A percentile compares a stretch with the other conserved stretches of the same genome.
phyloP scores from a whole-genome alignment of 345 rosid genomes.

The Psidium friedrichsthalianum region DNA sequence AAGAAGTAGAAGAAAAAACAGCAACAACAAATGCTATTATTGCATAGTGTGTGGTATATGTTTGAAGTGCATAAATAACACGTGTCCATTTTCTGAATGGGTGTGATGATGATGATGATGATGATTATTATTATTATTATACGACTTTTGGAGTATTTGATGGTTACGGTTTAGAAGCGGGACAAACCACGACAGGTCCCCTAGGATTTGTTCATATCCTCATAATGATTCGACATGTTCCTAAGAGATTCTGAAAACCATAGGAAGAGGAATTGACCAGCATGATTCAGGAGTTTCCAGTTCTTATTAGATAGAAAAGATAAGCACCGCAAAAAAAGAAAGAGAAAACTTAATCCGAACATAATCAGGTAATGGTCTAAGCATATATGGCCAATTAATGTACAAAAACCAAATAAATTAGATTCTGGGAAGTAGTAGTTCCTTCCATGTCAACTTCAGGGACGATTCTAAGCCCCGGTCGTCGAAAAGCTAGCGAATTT shows the following conservation, averaged over 20 bases:
- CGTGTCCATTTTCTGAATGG: neutral
- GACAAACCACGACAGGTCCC: neutral
- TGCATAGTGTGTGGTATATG: neutral
- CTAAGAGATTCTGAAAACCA: neutral
- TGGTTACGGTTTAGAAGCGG: neutral
- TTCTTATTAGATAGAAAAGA: neutral
- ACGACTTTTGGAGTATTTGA: too few relatives aligned
- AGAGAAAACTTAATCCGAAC: neutral
- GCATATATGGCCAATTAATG: neutral
- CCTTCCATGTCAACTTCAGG: neutral
- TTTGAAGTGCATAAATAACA: neutral
- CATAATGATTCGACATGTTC: neutral
- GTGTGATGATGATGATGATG: neutral
- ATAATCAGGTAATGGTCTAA: neutral
- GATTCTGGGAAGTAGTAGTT: neutral
- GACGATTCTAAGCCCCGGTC: neutral
- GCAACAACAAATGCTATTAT: neutral
- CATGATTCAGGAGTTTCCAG: neutral
- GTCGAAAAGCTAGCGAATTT: neutral
- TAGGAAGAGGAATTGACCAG: neutral
- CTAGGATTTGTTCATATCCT: neutral
- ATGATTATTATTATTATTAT: too few relatives aligned
- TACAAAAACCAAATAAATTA: neutral
- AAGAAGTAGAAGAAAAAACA: too few relatives aligned
- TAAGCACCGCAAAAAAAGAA: neutral